A percentile compares a stretch with the other conserved stretches of the same genome.
phyloP scores from a whole-genome alignment of 2,329 filamentous ascomycete species.

The Basipetospora chlamydospora region DNA sequence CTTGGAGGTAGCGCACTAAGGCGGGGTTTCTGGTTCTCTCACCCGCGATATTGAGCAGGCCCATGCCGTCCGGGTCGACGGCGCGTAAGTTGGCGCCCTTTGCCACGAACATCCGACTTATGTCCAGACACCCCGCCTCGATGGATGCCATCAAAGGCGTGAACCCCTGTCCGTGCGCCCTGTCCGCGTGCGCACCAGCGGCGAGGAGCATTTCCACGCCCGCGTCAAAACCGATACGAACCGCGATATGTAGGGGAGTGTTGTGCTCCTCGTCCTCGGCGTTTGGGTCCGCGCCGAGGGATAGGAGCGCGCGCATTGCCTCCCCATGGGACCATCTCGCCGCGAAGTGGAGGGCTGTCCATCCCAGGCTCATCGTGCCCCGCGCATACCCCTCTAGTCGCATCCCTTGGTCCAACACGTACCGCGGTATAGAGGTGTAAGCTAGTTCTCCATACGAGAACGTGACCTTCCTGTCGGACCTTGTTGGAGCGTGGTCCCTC shows the following conservation, averaged over 20 bases:
- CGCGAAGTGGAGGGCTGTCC: conserved; percentile 1
- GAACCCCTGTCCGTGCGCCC: conserved; percentile 1
- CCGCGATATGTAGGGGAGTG: conserved; percentile 1
- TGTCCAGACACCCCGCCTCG: not conserved
- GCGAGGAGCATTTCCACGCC: not conserved
- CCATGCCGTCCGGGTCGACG: conserved; percentile 1
- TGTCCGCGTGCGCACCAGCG: not conserved
- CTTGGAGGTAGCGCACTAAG: conserved; percentile 7
- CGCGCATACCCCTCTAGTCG: no score
- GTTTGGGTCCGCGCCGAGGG: conserved; percentile 2
- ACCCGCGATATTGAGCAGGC: conserved; percentile 5
- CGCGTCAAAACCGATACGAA: not conserved
- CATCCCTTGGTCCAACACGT: conserved; percentile 1
- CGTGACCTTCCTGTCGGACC: no score
- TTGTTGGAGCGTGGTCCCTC: no score
- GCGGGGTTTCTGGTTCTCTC: conserved; percentile 5
- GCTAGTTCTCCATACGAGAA: no score
- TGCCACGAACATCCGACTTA: not conserved
- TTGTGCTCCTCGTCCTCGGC: conserved; percentile 3
- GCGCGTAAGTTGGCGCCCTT: not conserved
- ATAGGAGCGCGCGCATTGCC: conserved; percentile 1
- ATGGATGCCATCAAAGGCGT: conserved; percentile 7
- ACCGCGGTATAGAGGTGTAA: no score
- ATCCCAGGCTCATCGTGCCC: no score
- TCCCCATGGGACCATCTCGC: not conserved